phyloP scores from a whole-genome alignment of 2,329 filamentous ascomycete species.

The Epichloe hybrida region DNA sequence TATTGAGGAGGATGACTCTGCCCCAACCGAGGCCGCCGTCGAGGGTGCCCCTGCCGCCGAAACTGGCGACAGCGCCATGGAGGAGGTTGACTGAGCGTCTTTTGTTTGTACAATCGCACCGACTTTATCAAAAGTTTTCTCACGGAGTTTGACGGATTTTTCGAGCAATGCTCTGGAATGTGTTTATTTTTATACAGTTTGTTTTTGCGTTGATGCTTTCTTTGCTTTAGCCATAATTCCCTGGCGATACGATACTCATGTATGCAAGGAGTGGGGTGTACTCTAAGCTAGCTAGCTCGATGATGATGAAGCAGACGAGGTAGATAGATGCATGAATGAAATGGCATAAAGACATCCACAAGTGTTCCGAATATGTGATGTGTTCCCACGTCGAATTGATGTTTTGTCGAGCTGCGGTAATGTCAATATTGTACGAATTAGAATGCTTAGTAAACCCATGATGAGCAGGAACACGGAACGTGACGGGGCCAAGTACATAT shows the following conservation, averaged over 20 bases:
- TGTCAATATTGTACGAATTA: too few relatives aligned
- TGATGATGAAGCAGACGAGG: conserved; percentile 28
- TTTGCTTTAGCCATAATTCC: conserved; percentile 23
- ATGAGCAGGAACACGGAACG: too few relatives aligned
- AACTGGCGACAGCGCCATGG: conserved; percentile 89
- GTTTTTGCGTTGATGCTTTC: conserved; percentile 13
- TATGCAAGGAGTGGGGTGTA: conserved; percentile 19
- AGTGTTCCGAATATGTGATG: neutral
- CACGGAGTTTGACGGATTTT: conserved; percentile 28
- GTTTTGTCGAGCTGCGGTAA: neutral
- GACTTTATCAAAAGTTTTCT: conserved; percentile 24
- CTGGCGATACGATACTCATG: conserved; percentile 10
- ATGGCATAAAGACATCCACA: conserved; percentile 13
- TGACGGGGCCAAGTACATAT: too few relatives aligned
- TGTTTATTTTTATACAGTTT: conserved; percentile 11
- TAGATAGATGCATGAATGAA: conserved; percentile 25
- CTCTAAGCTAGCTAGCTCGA: conserved; percentile 26
- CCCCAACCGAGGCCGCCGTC: conserved; percentile 42
- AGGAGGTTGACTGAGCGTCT: conserved; percentile 86
- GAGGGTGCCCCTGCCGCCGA: conserved; percentile 46
- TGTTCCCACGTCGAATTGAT: neutral
- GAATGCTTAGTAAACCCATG: too few relatives aligned
- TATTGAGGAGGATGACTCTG: conserved; percentile 82
- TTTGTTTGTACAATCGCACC: conserved; percentile 19
- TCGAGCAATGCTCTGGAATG: conserved; percentile 19